Evolutionary conservation across 1,284 basidiomycete genomes (phyloP), one percentile per base, ranked within the genome.

Genomic region (Naganishia liquefaciens): DNA sequence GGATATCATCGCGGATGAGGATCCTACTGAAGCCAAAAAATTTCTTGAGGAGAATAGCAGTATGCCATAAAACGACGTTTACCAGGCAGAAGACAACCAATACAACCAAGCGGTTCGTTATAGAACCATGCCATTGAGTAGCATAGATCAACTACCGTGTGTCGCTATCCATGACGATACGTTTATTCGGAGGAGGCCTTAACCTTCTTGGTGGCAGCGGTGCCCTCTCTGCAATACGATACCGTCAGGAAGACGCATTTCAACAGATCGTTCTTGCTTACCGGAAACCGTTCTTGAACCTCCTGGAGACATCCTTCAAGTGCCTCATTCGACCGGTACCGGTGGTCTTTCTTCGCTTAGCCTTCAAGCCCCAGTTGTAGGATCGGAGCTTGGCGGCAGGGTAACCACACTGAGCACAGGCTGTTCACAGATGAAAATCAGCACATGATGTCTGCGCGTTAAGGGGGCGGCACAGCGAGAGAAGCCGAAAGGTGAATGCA

Each of bases 281-380:
- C 68, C 60, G 74, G 70, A 25, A 73, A 64, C 25, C 71, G 72
- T 40, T 68, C 52, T 65, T 74, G 72, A 27, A 78, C 53, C 33
- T 85, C 82, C 51, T 83, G 81, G 42, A 86, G 60, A 96, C 93
- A 65, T 84, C 80, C 86, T 94, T 96, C 82, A 99, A 86, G 87
- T 94, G 87, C 72, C 85, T 84, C 93, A 97, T 96, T 77, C 95
- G 87, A 72, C 95, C 95, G 73, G 95, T 94, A 73, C 95, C 95
- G 71, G 77, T 93, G 64, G 93, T 96, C 88, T 96, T 95, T 87
- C 95, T 89, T 83, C 95, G 89, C 88, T 98, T 97, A 68, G 94
- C 95, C 87, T 99, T 99, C 80, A 88, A 85, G 73, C 93, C 92
- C 95, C 95, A 99, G 82, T 98, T 90, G 82, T 88, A 98, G 75